Evolutionary conservation across 306 rosid genomes (phyloP).

Genomic region (Cucurbita pepo): DNA sequence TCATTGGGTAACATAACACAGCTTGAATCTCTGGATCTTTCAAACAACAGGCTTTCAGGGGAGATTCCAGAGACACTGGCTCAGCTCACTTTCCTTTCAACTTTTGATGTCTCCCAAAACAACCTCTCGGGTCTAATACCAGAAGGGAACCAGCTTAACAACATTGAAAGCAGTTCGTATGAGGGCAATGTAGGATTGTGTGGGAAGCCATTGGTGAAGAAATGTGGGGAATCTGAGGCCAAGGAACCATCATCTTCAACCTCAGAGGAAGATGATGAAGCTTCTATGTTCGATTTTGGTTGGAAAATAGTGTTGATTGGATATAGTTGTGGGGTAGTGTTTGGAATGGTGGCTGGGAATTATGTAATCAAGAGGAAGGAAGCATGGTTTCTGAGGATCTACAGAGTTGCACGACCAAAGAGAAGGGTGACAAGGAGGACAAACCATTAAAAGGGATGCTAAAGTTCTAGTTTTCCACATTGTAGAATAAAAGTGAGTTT

Average conservation of each 20-base stretch:
- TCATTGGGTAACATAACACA: not conserved
- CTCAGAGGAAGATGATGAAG: not conserved
- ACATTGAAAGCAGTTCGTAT: not conserved
- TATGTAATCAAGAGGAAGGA: not conserved
- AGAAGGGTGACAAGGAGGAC: not conserved
- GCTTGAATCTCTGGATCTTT: slow-evolving; percentile 3
- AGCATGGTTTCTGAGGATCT: not conserved
- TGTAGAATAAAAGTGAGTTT: not conserved
- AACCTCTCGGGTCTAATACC: slow-evolving; percentile 5
- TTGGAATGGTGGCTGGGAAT: not conserved
- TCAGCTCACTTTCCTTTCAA: slow-evolving; percentile 1
- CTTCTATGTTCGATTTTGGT: not conserved
- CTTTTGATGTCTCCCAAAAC: slow-evolving; percentile 7
- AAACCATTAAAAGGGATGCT: not conserved
- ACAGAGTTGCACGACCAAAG: not conserved
- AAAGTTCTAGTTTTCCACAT: not conserved
- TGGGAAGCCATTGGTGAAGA: not conserved
- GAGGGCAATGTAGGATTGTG: slow-evolving; percentile 5
- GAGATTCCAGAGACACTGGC: not conserved
- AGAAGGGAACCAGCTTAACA: slow-evolving; percentile 5
- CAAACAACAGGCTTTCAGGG: not conserved
- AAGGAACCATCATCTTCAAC: not conserved
- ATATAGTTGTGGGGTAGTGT: not conserved
- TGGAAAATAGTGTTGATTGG: not conserved
- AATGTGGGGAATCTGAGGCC: slow-evolving; percentile 4